These are phyloP conservation scores for Blastocystis hominis DNA, from an alignment of 352 stramenopile species.

Conservation along the genomic window DNA sequence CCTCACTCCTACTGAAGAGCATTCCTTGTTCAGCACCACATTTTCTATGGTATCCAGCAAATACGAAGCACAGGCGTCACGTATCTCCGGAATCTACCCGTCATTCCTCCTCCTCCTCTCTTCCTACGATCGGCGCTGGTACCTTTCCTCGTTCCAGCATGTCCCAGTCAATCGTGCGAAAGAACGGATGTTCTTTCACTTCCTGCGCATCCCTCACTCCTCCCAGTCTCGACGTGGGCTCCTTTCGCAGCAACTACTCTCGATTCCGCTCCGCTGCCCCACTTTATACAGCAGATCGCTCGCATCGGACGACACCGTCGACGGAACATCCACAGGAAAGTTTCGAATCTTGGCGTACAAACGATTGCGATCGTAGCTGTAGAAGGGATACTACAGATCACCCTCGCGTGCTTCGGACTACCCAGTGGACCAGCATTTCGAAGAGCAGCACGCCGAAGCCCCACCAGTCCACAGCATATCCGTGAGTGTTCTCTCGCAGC, in stretches of 20 bases:
- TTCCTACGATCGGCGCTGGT: slow-evolving; percentile 18
- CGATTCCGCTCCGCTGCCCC: background rate
- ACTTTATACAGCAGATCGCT: background rate
- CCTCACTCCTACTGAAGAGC: background rate
- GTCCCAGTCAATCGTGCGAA: slow-evolving; percentile 78
- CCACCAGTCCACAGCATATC: slow-evolving; percentile 93
- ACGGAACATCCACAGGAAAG: no score
- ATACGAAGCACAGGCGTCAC: slow-evolving; percentile 54
- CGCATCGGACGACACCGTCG: no score
- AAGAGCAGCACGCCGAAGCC: slow-evolving; percentile 78
- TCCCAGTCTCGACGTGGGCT: slow-evolving; percentile 81
- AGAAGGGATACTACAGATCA: no score
- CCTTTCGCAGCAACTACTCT: slow-evolving; percentile 71
- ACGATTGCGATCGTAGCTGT: no score
- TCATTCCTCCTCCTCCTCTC: background rate
- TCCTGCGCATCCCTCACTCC: slow-evolving; percentile 74
- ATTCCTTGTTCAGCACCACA: slow-evolving; percentile 61
- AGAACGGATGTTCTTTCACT: slow-evolving; percentile 80
- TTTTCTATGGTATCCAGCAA: slow-evolving; percentile 64
- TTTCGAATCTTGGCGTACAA: no score
- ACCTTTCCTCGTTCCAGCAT: slow-evolving; percentile 63
- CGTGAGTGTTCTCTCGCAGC: slow-evolving; percentile 85
- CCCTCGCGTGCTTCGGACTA: background rate
- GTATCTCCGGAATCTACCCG: slow-evolving; percentile 29
- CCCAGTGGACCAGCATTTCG: slow-evolving; percentile 80